Percentiles rank a stretch among this genome's conserved stretches.
Conservation (phyloP, 2,329 filamentous ascomycete species). For the Beauveria australis region DNA sequence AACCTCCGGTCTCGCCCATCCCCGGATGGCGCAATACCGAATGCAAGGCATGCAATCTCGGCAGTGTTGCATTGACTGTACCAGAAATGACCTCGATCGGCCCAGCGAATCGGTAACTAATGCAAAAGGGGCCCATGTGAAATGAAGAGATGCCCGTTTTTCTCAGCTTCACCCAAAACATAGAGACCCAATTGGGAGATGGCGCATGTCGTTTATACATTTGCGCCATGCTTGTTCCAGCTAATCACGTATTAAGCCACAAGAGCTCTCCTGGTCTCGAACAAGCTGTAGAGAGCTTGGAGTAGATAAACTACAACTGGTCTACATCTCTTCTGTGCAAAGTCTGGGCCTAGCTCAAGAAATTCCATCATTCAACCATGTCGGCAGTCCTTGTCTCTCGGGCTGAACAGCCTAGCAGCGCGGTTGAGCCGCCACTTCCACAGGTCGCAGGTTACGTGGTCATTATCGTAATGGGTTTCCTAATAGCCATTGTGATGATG, state of each 20-base stretch:
- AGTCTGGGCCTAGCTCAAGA: neutral
- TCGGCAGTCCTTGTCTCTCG: neutral
- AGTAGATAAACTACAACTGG: neutral
- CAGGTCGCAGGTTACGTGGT: constrained; percentile 25
- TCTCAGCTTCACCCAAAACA: neutral
- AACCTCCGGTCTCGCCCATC: neutral
- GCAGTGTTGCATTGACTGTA: neutral
- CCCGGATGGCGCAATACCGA: neutral
- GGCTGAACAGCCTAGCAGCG: neutral
- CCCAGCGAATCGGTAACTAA: neutral
- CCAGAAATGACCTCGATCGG: neutral
- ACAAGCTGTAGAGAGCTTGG: too few species aligned
- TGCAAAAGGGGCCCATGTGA: neutral
- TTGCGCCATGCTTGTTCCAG: neutral
- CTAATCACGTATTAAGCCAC: neutral
- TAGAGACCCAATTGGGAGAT: neutral
- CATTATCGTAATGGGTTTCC: constrained; percentile 25
- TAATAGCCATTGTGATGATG: constrained; percentile 35
- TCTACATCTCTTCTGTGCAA: neutral
- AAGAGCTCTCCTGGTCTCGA: neutral
- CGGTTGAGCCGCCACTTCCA: constrained; percentile 17
- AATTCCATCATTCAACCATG: neutral
- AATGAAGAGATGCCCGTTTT: neutral
- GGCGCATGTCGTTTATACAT: neutral
- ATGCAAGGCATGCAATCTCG: neutral